Base-by-base conservation (phyloP, 108 stramenopile species). In the Skeletonema menzelii region DNA sequence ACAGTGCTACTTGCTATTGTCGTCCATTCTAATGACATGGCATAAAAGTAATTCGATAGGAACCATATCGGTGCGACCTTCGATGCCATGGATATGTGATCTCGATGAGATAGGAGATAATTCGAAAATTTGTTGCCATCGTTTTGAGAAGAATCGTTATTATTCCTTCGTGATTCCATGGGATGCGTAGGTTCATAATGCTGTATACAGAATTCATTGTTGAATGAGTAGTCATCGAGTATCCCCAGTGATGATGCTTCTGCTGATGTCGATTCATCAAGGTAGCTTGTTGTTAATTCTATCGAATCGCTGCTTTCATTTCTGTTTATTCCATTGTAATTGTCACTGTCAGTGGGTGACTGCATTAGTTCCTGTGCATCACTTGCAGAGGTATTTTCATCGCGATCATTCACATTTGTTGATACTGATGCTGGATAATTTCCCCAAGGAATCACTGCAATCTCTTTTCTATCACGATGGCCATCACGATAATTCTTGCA, bases 1-100 rank as follows among this genome's bases (percentile, higher is more conserved):
- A 98, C 92, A 7, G 99, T 99, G 24, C 82, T 88, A 60, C 89
- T 93, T 13, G 97, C 90, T 55, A 98, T 97, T 58, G 91, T 85
- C n/a, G 95, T 95, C 62, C 78, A 86, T 62, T 69, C 68, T 32
- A 99, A 82, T 24, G 84, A 86, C 12, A 83, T 58, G 76, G 95
- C 96, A 82, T 99, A 99, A 38, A 85, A 72, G 59, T 82, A 96
- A 70, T 97, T 96, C 24, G 96, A 91, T 15, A 90, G 28, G 83
- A 98, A 98, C 96, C 97, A 99, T 10, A 97, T 38, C 17, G 95
- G 96, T 12, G 91, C 84, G 65, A 97, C 78, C 57, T 84, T 79
- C 14, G 59, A 30, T 56, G 86, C 80, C 75, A 84, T 84, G 27
- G 55, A 63, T 26, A 84, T 69, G 26, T 86, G 86, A 55, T 86